Evolutionary conservation across 108 stramenopile genomes (phyloP), one percentile per base, ranked within the genome.

Genomic region (Cyclotella baltica): DNA sequence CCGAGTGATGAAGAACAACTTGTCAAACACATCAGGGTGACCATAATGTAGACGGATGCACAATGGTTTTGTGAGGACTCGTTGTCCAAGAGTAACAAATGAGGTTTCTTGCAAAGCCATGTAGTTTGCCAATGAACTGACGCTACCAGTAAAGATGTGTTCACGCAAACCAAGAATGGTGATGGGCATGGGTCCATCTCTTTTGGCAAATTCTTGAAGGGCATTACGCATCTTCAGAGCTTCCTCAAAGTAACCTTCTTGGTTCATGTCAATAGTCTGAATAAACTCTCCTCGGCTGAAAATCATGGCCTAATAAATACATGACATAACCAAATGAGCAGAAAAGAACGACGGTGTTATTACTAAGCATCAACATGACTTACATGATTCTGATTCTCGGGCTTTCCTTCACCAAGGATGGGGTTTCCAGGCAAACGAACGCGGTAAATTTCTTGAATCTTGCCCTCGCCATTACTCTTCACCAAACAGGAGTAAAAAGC

Each of bases 201-300:
- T 85, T 70, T 92, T 88, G 8, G 89, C 96, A 74, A 99, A 99
- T 77, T 99, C 98, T 73, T 98, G 93, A 18, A 99, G 88, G 64
- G 96, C 88, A 63, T 98, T 98, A 37, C 98, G 89, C 97, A 98
- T 99, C 84, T 99, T 99, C 9, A 98, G 84, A 0, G 97, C 95
- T 80, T 99, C 98, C 82, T 99, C 98, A 75, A 99, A 99, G 88
- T 98, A 97, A 31, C 96, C 96, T 70, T 98, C 98, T 76, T 99
- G 98, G 84, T 99, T 99, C 98, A 99, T 99, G 83, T 99, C 98
- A 84, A 99, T 98, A 0, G 98, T 98, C 77, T 99, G 98, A 20
- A 99, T 72, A 57, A 95, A 94, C 83, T 98, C 96, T 52, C 97
- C 97, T 11, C 98, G 86, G 5, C 96, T 97, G 87, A 99, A 99